Evolutionary conservation across 345 rosid genomes (phyloP).

Genomic region (Dipteronia sinensis): DNA sequence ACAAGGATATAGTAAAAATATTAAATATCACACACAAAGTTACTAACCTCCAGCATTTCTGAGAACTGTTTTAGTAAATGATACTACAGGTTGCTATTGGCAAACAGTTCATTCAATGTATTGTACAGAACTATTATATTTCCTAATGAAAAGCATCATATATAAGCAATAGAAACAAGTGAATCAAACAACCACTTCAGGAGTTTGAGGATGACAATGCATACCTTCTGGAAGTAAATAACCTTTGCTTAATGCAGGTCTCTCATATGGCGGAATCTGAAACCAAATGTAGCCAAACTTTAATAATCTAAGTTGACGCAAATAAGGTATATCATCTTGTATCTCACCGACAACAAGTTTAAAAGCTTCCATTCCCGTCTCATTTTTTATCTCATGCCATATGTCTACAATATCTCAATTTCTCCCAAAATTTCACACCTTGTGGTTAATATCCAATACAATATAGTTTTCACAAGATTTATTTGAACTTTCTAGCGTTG

Average conservation of each 20-base stretch:
- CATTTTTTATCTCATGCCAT: background rate
- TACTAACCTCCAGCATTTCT: background rate
- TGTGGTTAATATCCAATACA: background rate
- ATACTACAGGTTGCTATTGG: background rate
- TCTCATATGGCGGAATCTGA: slow-evolving; percentile 88
- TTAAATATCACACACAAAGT: background rate
- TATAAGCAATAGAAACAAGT: background rate
- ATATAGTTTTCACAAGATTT: background rate
- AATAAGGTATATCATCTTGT: background rate
- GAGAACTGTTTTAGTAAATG: background rate
- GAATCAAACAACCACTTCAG: background rate
- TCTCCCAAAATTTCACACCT: background rate
- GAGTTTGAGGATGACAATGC: slow-evolving; percentile 5
- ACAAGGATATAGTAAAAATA: background rate
- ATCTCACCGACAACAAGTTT: slow-evolving; percentile 6
- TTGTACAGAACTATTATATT: background rate
- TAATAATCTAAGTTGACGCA: background rate
- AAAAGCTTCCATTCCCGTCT: background rate
- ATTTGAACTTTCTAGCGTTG: background rate
- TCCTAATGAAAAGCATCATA: slow-evolving; percentile 4
- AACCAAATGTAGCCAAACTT: slow-evolving; percentile 14
- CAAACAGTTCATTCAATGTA: background rate
- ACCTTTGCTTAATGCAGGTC: slow-evolving; percentile 94
- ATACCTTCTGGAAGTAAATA: slow-evolving; percentile 82
- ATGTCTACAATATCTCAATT: background rate